Base-by-base conservation (phyloP, 495 filamentous ascomycete genomes). In the Delitschia confertaspora region DNA sequence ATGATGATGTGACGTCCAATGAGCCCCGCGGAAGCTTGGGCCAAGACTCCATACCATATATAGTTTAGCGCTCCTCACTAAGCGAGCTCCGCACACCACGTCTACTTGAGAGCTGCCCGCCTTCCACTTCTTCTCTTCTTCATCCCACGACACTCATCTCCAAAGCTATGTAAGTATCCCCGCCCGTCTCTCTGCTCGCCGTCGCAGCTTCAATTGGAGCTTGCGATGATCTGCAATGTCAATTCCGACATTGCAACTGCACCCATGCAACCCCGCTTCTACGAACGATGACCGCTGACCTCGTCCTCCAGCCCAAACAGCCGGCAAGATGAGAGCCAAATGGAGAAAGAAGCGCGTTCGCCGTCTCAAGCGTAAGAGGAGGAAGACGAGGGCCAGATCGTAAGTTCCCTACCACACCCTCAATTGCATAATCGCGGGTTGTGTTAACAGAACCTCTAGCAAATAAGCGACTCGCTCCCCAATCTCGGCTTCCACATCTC, bases 301-400 rank as follows among this genome's bases (percentile, higher is more conserved):
- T 51, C 35, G 25, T 9, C 40, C 39, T 18, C 1, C 48, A 58
- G 51, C 31, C 42, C 38, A 53, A 18, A 56, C 51, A 56, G 45
- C 57, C 44, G 49, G 59, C 64, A 88, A 77, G 79, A 93, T 95
- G 88, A 88, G 88, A 87, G 85, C 85, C 60, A 95, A 95, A 75
- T 95, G 88, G 88, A 87, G 88, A 78, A 95, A 95, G 84, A 95
- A 95, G 88, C 76, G 88, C 65, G 86, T 93, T 73, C 82, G 88
- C 54, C 80, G 88, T 69, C 83, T 95, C 70, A 95, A 95, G 80
- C 79, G 85, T 68, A 95, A 95, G 88, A 82, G 88, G 69, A 89
- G 88, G 86, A 95, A 95, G 87, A 91, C 87, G 71, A 80, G 88
- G 65, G 88, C 87, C 56, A 73, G 88, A 73, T 82, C 76, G 88